Evolutionary conservation across 2,329 filamentous ascomycete species (phyloP), one percentile per base, ranked within the genome.

Genomic region (Venturia effusa): DNA sequence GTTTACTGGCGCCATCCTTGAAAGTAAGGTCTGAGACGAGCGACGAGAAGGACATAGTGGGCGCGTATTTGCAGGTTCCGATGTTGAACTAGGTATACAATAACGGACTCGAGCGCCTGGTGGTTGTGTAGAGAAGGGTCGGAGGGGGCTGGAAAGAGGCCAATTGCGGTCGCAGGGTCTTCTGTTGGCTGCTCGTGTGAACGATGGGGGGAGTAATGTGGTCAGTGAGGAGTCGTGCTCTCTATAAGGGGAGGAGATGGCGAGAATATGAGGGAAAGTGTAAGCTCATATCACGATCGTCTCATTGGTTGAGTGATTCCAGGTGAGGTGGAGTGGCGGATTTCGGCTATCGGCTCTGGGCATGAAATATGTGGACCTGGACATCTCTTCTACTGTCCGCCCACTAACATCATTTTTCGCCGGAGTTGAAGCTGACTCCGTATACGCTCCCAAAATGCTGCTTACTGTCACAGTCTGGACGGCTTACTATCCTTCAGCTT

Each of bases 21-120:
- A 77, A 78, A 61, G 78, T 78, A 65, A 81, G 74, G 68, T 81
- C 79, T 70, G 77, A 79, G 69, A 81, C 79, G 66, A 81, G 77
- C 57, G 76, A 79, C 45, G 79, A 81, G 74, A 81, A 81, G 13
- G 79, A 81, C 79, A 81, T 81, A 68, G 65, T 67, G 34, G 51
- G 39, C 39, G 61, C 6, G 30, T 7, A 7, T 34, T 6, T 19
- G 30, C 8, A n/a, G 19, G 1, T 19, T 27, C 34, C 27, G 22
- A 57, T 57, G 48, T 32, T 24, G 32, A 54, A 54, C 48, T 32
- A 13, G 32, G 48, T 13, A 32, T 24, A 24, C 1, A 13, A 15
- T 55, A 30, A 17, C 51, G 51, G 51, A 34, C 27, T 34, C 51
- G 51, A 34, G 51, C 30, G 13, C 30, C 24, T 34, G 27, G 27